Conservation (phyloP, 208 protist species). For the Trypanosoma platydactyli region DNA sequence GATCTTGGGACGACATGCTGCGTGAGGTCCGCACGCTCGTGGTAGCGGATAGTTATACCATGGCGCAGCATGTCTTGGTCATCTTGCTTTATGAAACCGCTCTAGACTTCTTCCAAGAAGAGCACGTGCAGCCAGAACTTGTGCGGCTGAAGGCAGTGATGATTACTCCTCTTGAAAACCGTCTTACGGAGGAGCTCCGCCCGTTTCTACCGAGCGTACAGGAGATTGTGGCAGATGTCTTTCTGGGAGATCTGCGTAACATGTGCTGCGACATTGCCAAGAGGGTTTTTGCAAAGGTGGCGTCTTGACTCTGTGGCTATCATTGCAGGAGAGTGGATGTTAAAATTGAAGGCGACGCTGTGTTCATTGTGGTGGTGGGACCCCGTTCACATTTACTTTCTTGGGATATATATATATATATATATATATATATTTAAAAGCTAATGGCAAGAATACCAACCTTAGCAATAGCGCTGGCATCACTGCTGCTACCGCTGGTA, state of each 20-base stretch:
- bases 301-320: too few species aligned
- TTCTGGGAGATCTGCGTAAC: neutral
- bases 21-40: conserved; percentile 20
- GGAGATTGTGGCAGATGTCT: conserved; percentile 18
- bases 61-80: neutral
- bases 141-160: conserved; percentile 1
- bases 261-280: conserved; percentile 12
- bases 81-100: conserved; percentile 11
- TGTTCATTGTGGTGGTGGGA: too few species aligned
- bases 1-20: conserved; percentile 20
- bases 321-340: too few species aligned
- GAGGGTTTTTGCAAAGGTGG: neutral
- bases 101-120: conserved; percentile 18
- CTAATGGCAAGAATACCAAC: too few species aligned
- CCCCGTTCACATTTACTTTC: too few species aligned
- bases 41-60: conserved; percentile 9
- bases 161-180: conserved; percentile 18
- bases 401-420: too few species aligned
- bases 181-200: conserved; percentile 7
- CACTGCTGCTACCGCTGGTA: too few species aligned
- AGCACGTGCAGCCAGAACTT: conserved; percentile 9
- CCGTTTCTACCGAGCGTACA: conserved; percentile 14
- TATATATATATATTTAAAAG: too few species aligned
- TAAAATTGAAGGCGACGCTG: too few species aligned
- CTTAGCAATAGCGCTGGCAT: too few species aligned